Base-by-base conservation (phyloP, 305 asterid species). In the Coffea humblotiana region DNA sequence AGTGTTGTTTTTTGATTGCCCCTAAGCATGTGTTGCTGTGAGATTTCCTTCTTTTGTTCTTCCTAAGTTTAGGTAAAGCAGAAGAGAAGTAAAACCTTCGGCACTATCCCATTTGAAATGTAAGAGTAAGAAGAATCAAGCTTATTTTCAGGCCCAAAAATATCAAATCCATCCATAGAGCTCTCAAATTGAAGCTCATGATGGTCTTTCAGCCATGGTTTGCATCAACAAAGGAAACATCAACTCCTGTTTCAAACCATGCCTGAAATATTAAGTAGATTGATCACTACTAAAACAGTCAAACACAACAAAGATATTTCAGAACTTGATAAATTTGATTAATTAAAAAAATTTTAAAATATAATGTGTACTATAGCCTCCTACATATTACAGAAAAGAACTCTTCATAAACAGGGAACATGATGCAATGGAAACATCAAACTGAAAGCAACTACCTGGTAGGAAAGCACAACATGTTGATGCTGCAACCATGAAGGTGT, bases 401-500 rank as follows among this genome's bases (percentile, higher is more conserved):
- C 47, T 71, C 71, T 56, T 74, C 27, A 79, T 32, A 49, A 81
- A 61, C 21, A 16, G 79, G 78, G 60, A 29, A 77, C 43, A 40
- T 40, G 65, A 77, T 23, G 69, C 76, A 15, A 84, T 60, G 27
- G 61, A 27, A 71, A 3, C 4, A 81, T 65, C 52, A 75, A 71
- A 76, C 35, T 58, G 80, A 66, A 65, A 48, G 67, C 68, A 40
- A 40, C 58, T 73, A 96, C 98, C 97, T 96, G 99, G 89, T 94
- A 96, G 84, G 94, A 96, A 72, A 97, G 95, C 43, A 96, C 99
- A 74, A 94, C 98, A 81, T 96, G 98, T 65, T 91, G 98, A 86
- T 96, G 99, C 89, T 96, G 99, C 92, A 96, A 87, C 78, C 98
- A 91, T 67, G 99, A 88, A 84, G 94, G 97, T 35, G 99, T 96